Evolutionary conservation across 257 asterid genomes (phyloP).

Genomic region (Solanum boliviense): DNA sequence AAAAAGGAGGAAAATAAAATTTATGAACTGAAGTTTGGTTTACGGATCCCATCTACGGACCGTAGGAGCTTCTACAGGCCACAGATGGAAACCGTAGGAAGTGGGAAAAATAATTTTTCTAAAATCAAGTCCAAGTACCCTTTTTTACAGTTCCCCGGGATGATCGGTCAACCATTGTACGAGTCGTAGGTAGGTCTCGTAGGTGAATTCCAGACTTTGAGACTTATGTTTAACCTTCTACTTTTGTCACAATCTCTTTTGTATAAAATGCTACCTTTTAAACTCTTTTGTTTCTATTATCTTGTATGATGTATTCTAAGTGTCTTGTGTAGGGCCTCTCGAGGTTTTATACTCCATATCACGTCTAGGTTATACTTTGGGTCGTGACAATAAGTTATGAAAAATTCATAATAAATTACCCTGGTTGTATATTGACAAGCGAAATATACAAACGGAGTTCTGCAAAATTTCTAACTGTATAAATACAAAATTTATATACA

Average conservation of each 20-base stretch:
- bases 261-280: background rate
- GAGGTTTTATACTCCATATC: background rate
- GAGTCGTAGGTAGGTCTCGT: background rate
- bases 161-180: background rate
- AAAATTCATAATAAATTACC: background rate
- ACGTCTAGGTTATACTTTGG: background rate
- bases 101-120: background rate
- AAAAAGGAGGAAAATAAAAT: background rate
- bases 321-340: background rate
- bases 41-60: background rate
- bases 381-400: background rate
- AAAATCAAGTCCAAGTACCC: background rate
- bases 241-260: background rate
- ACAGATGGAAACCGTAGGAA: background rate
- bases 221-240: background rate
- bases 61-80: background rate
- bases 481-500: background rate
- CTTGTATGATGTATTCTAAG: background rate
- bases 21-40: background rate
- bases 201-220: background rate
- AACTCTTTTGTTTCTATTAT: background rate
- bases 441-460: too few relatives aligned
- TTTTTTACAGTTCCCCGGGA: background rate
- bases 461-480: background rate
- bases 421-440: background rate